Evolutionary conservation across 148 eudicot species (phyloP).

Genomic region (Rhododendron williamsianum): DNA sequence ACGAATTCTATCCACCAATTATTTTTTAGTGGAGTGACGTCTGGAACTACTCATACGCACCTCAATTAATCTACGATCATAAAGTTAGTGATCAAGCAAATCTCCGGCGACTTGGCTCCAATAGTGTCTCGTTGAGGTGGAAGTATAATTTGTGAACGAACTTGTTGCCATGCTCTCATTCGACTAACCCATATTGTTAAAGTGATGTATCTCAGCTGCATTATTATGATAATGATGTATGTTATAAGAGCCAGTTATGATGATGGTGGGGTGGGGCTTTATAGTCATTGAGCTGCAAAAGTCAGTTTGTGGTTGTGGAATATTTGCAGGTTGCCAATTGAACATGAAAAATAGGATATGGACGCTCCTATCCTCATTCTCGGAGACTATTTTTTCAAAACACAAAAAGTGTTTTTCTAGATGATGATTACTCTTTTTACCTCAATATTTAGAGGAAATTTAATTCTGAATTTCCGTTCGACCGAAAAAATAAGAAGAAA

Average conservation of each 20-base stretch:
- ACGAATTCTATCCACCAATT: background rate
- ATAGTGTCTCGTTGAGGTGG: background rate
- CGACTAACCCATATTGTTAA: background rate
- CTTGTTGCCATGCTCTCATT: background rate
- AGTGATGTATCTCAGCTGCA: background rate
- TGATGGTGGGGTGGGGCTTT: background rate
- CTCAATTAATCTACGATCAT: background rate
- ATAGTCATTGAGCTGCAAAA: background rate
- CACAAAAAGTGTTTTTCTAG: background rate
- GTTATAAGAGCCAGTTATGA: background rate
- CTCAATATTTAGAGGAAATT: background rate
- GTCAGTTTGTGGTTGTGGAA: slow-evolving; percentile 3
- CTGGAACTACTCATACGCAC: background rate
- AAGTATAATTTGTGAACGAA: background rate
- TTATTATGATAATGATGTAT: background rate
- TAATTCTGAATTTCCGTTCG: no score
- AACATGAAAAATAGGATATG: background rate
- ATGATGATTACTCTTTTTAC: background rate
- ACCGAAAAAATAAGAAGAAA: no score
- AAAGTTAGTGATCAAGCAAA: background rate
- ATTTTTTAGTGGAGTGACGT: background rate
- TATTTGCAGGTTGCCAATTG: background rate
- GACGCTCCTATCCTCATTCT: background rate
- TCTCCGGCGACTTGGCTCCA: background rate
- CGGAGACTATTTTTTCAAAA: background rate